A percentile compares a stretch with the other conserved stretches of the same genome.
phyloP scores from a whole-genome alignment of 1,284 basidiomycete genomes.

The Somion occarium region DNA sequence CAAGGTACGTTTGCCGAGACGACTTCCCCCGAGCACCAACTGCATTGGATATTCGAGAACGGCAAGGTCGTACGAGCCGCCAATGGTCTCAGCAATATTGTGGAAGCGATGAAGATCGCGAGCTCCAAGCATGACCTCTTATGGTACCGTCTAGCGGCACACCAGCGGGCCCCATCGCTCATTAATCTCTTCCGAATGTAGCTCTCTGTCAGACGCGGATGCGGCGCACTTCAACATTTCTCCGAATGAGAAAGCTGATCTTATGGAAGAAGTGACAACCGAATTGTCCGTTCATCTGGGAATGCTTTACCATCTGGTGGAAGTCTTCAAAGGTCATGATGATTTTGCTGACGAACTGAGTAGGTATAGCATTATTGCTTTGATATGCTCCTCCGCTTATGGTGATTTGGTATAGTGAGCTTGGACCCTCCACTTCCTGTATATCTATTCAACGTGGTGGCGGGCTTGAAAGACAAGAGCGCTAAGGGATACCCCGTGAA shows the following conservation, averaged over 20 bases:
- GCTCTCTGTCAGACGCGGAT: slow-evolving; percentile 70
- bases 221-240: slow-evolving; percentile 66
- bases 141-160: slow-evolving; percentile 40
- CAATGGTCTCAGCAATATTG: slow-evolving; percentile 81
- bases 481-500: slow-evolving; percentile 96
- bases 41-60: slow-evolving; percentile 96
- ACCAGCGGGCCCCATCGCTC: slow-evolving; percentile 2
- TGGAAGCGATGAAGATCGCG: slow-evolving; percentile 88
- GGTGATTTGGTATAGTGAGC: slow-evolving; percentile 60
- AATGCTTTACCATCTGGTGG: slow-evolving; percentile 91
- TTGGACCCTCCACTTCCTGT: slow-evolving; percentile 93
- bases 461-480: slow-evolving; percentile 88
- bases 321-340: slow-evolving; percentile 87
- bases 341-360: slow-evolving; percentile 94
- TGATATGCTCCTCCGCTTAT: slow-evolving; percentile 12
- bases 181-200: slow-evolving; percentile 26
- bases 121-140: slow-evolving; percentile 84
- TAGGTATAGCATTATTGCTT: slow-evolving; percentile 48
- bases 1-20: slow-evolving; percentile 91
- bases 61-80: slow-evolving; percentile 81
- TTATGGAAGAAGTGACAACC: slow-evolving; percentile 83
- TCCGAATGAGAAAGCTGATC: slow-evolving; percentile 65
- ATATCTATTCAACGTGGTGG: slow-evolving; percentile 87
- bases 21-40: slow-evolving; percentile 86
- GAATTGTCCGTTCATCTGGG: slow-evolving; percentile 90